Conservation (phyloP, 345 rosid species). For the Aegle marmelos region DNA sequence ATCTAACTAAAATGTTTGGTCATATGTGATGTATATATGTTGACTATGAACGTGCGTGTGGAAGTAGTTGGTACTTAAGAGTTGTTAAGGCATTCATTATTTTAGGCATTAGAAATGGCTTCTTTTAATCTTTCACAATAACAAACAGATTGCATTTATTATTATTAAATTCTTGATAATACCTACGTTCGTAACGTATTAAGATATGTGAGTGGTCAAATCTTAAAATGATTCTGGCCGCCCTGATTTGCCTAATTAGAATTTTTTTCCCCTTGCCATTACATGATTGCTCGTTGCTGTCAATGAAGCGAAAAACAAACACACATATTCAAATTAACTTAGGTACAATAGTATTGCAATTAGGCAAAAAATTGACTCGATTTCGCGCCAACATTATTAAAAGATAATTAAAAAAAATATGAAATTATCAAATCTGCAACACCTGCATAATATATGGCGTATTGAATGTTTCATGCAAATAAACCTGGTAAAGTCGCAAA, state of each 20-base stretch:
- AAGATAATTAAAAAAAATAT: too few relatives aligned
- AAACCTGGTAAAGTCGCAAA: too few relatives aligned
- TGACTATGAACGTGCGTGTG: not conserved
- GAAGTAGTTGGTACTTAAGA: conserved; percentile 12
- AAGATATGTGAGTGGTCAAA: not conserved
- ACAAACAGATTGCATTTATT: not conserved
- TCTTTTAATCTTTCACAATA: too few relatives aligned
- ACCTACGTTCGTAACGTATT: not conserved
- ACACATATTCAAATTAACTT: too few relatives aligned
- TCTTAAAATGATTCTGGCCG: not conserved
- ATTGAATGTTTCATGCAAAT: too few relatives aligned
- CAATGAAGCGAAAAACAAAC: not conserved
- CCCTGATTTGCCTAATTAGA: not conserved
- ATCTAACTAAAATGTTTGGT: not conserved
- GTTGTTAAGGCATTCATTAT: conserved; percentile 11
- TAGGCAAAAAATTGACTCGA: too few relatives aligned
- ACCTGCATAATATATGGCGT: too few relatives aligned
- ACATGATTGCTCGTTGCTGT: not conserved
- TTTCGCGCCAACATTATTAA: too few relatives aligned
- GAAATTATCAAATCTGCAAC: too few relatives aligned
- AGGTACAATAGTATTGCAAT: too few relatives aligned
- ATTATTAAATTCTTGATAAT: not conserved
- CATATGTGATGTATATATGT: not conserved
- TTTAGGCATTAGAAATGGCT: not conserved
- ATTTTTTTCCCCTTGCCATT: not conserved